Base-by-base conservation (phyloP, 1,139 yeast genomes). In the Yamadazyma blattariae region DNA sequence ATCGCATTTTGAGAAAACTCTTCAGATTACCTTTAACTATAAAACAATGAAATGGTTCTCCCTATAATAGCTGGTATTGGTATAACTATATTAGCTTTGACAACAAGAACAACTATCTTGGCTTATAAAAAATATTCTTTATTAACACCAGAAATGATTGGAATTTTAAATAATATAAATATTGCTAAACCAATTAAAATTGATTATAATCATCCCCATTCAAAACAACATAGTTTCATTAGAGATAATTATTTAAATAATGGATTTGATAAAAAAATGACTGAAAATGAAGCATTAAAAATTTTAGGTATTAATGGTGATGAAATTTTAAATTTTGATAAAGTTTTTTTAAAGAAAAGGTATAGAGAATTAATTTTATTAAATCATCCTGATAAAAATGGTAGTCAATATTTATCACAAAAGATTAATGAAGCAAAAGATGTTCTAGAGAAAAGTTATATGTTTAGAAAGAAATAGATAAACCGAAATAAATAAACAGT, bases 351-450 rank as follows among this genome's bases (percentile, higher is more conserved):
- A 30, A 70, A 73, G 38, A 64, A 67, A 36, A 62, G 77, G 42
- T 88, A 85, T 54, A 63, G 92, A 37, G 63, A 62, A 36, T 66
- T 81, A 47, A 83, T 85, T 84, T 63, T 82, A 35, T 50, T 66
- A 35, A 86, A 70, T 48, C 95, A 85, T 52, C 95, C 95, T 0
- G 95, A 85, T 54, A 73, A 71, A 44, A 81, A 84, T 5, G 95
- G 95, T 0, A 79, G 88, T 45, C 72, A 75, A 34, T 84, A 78
- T 48, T 44, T 85, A 32, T 80, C 87, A 3, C 79, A 79, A 67
- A 82, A 85, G 53, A 78, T 86, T 40, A 85, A 86, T 54, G 82
- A 79, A 53, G 95, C 95, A 1, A 78, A 77, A 44, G 87, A 80
- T 30, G 56, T 82, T 1, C 58, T 84, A 35, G 86, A 81, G 36